Conservation (phyloP, 2,329 filamentous ascomycete genomes). For the Alternaria sp. region DNA sequence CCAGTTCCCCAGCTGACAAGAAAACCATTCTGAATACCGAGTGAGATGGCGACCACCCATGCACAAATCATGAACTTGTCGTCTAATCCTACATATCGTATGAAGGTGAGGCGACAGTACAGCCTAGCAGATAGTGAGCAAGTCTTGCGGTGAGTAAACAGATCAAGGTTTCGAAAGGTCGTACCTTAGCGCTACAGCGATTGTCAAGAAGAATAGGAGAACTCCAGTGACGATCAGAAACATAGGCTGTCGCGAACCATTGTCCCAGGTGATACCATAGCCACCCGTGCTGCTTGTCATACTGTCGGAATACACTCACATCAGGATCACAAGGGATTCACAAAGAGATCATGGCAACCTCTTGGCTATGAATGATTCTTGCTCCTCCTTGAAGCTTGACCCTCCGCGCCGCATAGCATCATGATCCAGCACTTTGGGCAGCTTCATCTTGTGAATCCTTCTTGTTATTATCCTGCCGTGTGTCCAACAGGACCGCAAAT, state of each 20-base stretch:
- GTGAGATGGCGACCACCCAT: background rate
- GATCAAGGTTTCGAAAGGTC: too few relatives aligned
- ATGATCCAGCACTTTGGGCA: background rate
- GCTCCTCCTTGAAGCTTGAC: background rate
- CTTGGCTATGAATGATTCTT: background rate
- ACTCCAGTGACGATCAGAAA: conserved; percentile 24
- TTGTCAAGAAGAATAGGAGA: conserved; percentile 22
- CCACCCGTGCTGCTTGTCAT: background rate
- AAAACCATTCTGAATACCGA: background rate
- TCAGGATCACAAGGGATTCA: background rate
- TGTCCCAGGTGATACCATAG: conserved; percentile 19
- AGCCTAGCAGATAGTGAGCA: conserved; percentile 14
- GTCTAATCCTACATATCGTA: conserved; percentile 25
- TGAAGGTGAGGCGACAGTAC: conserved; percentile 21
- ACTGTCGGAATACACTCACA: background rate
- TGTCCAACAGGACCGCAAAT: background rate
- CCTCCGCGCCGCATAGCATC: background rate
- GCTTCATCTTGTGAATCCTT: background rate
- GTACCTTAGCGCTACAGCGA: conserved; percentile 2
- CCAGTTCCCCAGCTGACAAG: background rate
- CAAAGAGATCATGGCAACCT: background rate
- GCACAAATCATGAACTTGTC: conserved; percentile 30
- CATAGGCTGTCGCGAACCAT: conserved; percentile 32
- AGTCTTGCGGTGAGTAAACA: background rate
- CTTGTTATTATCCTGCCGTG: background rate